Evolutionary conservation across 2,329 filamentous ascomycete genomes (phyloP).

Genomic region (Grosmannia serpens): DNA sequence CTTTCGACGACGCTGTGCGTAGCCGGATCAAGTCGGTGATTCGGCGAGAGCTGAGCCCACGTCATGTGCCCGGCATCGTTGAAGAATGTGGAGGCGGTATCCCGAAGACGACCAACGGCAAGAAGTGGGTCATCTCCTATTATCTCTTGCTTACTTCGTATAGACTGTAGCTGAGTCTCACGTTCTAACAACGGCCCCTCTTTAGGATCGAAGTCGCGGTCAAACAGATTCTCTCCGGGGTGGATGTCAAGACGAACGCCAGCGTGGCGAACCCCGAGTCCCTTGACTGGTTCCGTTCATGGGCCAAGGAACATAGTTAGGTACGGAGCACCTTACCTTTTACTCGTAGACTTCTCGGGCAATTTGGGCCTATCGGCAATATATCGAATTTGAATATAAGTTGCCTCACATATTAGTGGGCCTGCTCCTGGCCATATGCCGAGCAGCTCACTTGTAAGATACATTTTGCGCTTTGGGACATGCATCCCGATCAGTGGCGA

Average conservation of each 20-base stretch:
- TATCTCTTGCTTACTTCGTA: not conserved
- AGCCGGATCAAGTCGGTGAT: constrained; percentile 55
- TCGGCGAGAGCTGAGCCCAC: constrained; percentile 67
- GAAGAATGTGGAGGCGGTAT: constrained; percentile 72
- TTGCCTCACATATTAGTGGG: not conserved
- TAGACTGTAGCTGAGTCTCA: no score
- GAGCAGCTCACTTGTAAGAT: no score
- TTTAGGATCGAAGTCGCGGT: constrained; percentile 80
- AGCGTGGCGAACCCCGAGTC: constrained; percentile 89
- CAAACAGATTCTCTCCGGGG: constrained; percentile 86
- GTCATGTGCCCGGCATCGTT: constrained; percentile 78
- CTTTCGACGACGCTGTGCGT: constrained; percentile 49
- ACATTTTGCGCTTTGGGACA: not conserved
- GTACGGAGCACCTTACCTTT: no score
- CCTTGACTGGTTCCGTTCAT: constrained; percentile 75
- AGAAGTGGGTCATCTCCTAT: constrained; percentile 56
- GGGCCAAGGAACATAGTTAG: constrained; percentile 45
- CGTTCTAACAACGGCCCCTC: constrained; percentile 12
- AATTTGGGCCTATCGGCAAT: not conserved
- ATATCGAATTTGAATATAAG: not conserved
- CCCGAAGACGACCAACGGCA: constrained; percentile 85
- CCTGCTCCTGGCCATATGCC: not conserved
- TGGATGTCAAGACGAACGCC: constrained; percentile 78
- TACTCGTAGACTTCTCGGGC: no score
- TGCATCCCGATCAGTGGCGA: not conserved